Percentiles rank a stretch among this genome's conserved stretches.
phyloP scores from a whole-genome alignment of 108 stramenopile genomes.

The Stephanodiscus minutulus region DNA sequence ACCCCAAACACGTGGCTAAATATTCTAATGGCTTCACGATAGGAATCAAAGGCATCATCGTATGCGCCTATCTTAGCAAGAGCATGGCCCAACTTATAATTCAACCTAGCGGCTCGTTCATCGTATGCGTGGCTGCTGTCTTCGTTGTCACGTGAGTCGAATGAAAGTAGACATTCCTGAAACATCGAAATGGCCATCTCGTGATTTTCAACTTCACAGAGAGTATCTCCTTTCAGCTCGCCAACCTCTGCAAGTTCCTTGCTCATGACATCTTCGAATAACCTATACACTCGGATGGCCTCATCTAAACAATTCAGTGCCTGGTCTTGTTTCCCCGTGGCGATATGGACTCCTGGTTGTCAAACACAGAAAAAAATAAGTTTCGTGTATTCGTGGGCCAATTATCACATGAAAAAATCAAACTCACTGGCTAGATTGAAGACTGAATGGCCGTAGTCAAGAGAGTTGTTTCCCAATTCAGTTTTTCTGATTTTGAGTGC shows the following conservation, averaged over 20 bases:
- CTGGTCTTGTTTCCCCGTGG: constrained; percentile 34
- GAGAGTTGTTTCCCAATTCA: constrained; percentile 51
- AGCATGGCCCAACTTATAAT: constrained; percentile 32
- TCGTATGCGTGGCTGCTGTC: neutral
- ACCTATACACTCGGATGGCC: constrained; percentile 27
- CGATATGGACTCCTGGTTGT: constrained; percentile 30
- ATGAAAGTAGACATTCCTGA: constrained; percentile 22
- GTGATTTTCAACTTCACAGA: constrained; percentile 26
- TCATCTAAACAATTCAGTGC: constrained; percentile 42
- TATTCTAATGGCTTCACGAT: constrained; percentile 26
- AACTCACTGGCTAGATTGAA: constrained; percentile 31
- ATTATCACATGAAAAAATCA: neutral
- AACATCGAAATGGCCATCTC: constrained; percentile 17
- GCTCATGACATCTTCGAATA: constrained; percentile 6
- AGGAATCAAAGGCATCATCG: constrained; percentile 46
- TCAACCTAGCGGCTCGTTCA: constrained; percentile 27
- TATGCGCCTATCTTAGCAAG: constrained; percentile 35
- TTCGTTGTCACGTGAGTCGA: constrained; percentile 1
- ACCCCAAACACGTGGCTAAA: constrained; percentile 22
- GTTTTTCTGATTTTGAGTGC: constrained; percentile 53
- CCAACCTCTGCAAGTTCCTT: constrained; percentile 17
- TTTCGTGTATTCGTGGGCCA: neutral
- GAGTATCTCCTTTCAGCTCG: constrained; percentile 41
- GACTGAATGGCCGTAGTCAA: constrained; percentile 45
- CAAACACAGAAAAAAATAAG: neutral